Conservation (phyloP, 441 rosid genomes). For the Manihot esculenta region DNA sequence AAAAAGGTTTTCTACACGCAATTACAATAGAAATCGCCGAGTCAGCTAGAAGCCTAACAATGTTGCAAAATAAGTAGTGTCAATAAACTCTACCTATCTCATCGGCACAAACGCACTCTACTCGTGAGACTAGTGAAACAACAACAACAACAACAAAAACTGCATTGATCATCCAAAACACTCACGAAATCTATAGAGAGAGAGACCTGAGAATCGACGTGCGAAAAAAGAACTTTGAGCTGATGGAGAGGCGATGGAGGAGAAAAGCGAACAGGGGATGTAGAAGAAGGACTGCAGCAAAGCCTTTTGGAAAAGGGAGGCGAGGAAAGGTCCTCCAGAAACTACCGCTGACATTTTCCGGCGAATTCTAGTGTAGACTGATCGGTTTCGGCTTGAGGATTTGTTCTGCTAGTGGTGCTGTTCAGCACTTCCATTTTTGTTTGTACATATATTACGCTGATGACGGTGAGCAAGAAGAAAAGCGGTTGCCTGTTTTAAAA, state of each 20-base stretch:
- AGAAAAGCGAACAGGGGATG: conserved; percentile 35
- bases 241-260: conserved; percentile 48
- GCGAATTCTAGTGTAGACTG: conserved; percentile 5
- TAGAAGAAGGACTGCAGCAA: conserved; percentile 44
- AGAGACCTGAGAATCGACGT: conserved; percentile 42
- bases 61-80: not conserved
- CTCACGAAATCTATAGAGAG: no score
- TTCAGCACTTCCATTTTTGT: not conserved
- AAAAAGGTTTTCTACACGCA: no score
- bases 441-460: not conserved
- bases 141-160: no score
- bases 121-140: no score
- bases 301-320: conserved; percentile 59
- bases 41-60: not conserved
- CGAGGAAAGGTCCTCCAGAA: conserved; percentile 69
- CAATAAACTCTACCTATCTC: no score
- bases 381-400: not conserved
- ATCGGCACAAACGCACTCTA: no score
- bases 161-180: no score
- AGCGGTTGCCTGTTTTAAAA: conserved; percentile 7
- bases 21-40: not conserved
- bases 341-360: conserved; percentile 67
- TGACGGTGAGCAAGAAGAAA: not conserved
- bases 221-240: conserved; percentile 15
- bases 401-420: not conserved